Evolutionary conservation across 176 grass and related monocot species (phyloP).

Genomic region (Cenchrus americanus): DNA sequence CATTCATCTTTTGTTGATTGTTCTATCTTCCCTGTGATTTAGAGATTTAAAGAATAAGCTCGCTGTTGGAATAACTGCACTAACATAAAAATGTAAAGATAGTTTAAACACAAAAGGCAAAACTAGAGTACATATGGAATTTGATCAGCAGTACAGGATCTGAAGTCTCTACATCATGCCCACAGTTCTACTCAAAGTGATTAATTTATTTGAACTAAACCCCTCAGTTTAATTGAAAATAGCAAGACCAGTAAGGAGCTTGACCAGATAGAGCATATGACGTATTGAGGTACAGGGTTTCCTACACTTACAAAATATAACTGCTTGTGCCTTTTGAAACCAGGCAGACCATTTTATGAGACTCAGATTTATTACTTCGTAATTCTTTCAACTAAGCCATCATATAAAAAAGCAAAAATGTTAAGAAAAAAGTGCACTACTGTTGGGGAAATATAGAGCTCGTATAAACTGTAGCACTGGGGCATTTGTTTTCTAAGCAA

Average conservation of each 20-base stretch:
- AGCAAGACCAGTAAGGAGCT: not conserved
- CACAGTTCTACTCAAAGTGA: not conserved
- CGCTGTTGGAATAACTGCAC: not conserved
- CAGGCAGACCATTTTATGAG: not conserved
- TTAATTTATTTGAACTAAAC: not conserved
- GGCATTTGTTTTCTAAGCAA: not conserved
- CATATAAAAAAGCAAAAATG: constrained; percentile 15
- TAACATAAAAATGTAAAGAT: constrained; percentile 20
- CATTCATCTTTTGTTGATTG: constrained; percentile 99
- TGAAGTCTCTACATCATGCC: not conserved
- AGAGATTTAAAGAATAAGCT: constrained; percentile 30
- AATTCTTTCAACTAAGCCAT: not conserved
- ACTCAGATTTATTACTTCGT: not conserved
- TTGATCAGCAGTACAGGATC: constrained; percentile 27
- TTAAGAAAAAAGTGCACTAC: not conserved
- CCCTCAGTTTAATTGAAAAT: constrained; percentile 3
- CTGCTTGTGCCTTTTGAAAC: not conserved
- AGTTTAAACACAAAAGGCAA: not conserved
- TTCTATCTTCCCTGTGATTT: constrained; percentile 92
- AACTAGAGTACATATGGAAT: constrained; percentile 6
- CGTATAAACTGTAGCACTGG: not conserved
- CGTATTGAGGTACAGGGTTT: not conserved
- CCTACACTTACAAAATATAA: not conserved
- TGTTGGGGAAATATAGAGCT: constrained; percentile 1
- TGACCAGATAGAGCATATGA: not conserved